Conservation (phyloP, 495 filamentous ascomycete species). For the Penicillium egyptiacum region DNA sequence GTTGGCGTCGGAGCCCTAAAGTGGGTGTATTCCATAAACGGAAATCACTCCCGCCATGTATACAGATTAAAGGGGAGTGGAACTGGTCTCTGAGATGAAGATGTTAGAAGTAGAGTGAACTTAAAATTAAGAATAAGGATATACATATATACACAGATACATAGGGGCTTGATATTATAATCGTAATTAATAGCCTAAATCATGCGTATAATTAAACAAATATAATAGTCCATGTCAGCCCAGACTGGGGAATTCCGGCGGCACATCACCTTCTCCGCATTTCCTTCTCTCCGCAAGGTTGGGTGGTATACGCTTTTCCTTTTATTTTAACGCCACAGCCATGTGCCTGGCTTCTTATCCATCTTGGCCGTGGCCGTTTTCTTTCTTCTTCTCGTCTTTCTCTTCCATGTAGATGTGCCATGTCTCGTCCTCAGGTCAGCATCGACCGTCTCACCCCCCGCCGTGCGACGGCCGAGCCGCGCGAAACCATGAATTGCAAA, state of each 20-base stretch:
- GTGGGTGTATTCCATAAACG: slow-evolving; percentile 6
- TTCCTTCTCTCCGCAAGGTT: slow-evolving; percentile 17
- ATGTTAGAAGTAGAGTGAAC: background rate
- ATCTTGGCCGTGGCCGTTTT: slow-evolving; percentile 10
- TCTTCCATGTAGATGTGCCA: slow-evolving; percentile 30
- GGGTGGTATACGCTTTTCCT: slow-evolving; percentile 10
- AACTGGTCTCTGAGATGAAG: background rate
- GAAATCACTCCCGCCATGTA: slow-evolving; percentile 1
- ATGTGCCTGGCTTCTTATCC: slow-evolving; percentile 12
- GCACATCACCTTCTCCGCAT: slow-evolving; percentile 33
- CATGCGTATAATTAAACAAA: background rate
- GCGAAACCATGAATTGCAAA: slow-evolving; percentile 93
- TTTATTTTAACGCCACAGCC: slow-evolving; percentile 6
- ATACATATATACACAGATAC: background rate
- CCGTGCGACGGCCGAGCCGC: slow-evolving; percentile 69
- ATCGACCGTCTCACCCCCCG: slow-evolving; percentile 79
- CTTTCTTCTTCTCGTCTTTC: slow-evolving; percentile 7
- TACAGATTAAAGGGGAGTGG: slow-evolving; percentile 1
- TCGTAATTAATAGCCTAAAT: background rate
- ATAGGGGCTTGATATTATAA: too few species aligned
- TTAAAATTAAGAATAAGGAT: background rate
- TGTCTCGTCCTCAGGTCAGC: slow-evolving; percentile 78
- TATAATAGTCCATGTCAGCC: background rate
- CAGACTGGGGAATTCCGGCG: slow-evolving; percentile 21
- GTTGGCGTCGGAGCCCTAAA: slow-evolving; percentile 16